Evolutionary conservation across 1,284 basidiomycete species (phyloP).

Genomic region (Ceratobasidium sp.): DNA sequence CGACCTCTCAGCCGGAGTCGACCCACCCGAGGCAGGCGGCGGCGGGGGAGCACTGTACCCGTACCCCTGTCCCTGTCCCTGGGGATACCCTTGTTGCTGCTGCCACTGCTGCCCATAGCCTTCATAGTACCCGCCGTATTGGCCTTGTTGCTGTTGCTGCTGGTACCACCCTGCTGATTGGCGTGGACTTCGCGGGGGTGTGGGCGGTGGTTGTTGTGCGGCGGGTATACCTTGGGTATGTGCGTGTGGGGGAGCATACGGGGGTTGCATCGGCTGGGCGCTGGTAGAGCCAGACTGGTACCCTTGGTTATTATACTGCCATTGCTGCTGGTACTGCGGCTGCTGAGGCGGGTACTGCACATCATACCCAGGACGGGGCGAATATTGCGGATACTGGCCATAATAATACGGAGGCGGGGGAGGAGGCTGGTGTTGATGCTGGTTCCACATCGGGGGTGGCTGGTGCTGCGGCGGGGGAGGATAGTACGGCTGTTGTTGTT

Average conservation of each 20-base stretch:
- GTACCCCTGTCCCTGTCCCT: neutral
- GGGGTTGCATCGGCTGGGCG: conserved; percentile 9
- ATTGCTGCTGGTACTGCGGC: conserved; percentile 32
- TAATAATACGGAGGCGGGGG: conserved; percentile 11
- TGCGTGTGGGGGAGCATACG: conserved; percentile 35
- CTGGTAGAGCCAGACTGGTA: conserved; percentile 1
- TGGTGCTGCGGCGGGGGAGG: conserved; percentile 38
- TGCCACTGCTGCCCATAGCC: neutral
- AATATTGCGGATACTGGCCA: conserved; percentile 40
- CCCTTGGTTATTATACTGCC: neutral
- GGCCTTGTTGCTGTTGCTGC: conserved; percentile 27
- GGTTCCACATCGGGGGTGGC: conserved; percentile 41
- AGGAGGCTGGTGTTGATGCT: conserved; percentile 31
- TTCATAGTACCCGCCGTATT: neutral
- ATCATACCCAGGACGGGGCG: conserved; percentile 37
- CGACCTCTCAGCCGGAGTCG: conserved; percentile 30
- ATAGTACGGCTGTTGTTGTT: conserved; percentile 39
- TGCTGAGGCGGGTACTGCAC: conserved; percentile 43
- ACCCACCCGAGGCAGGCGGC: conserved; percentile 16
- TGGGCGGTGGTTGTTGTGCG: conserved; percentile 37
- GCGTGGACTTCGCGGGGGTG: conserved; percentile 4
- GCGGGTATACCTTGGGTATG: conserved; percentile 26
- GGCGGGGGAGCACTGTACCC: neutral
- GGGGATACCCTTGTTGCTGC: neutral
- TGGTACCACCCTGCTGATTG: conserved; percentile 3